Conservation (phyloP, 2,329 filamentous ascomycete species). For the Ilyonectria robusta region DNA sequence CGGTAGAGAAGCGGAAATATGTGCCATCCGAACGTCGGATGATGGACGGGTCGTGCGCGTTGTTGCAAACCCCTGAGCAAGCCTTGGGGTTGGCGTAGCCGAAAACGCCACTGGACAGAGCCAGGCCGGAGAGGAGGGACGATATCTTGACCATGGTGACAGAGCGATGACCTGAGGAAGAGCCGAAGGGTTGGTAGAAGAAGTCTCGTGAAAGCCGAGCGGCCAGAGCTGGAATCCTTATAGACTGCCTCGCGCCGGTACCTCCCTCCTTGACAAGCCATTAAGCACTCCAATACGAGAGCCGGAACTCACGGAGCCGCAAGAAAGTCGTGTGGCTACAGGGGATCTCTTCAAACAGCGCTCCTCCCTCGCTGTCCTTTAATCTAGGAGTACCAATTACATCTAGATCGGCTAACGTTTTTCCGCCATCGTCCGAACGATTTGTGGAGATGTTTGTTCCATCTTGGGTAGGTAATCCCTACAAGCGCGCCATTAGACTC, state of each 20-base stretch:
- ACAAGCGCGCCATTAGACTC: conserved; percentile 21
- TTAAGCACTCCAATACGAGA: neutral
- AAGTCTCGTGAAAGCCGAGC: neutral
- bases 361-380: conserved; percentile 7
- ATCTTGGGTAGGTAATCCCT: conserved; percentile 16
- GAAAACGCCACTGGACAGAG: conserved; percentile 15
- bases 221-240: neutral
- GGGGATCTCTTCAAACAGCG: conserved; percentile 7
- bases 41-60: conserved; percentile 56
- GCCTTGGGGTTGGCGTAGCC: conserved; percentile 51
- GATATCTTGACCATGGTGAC: conserved; percentile 27
- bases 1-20: conserved; percentile 60
- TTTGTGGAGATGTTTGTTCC: conserved; percentile 17
- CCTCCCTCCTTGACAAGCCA: neutral
- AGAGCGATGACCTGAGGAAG: neutral
- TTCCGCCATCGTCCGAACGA: conserved; percentile 8
- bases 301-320: neutral
- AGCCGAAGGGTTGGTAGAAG: neutral
- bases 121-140: conserved; percentile 22
- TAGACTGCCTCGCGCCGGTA: neutral
- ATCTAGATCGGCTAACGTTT: conserved; percentile 3
- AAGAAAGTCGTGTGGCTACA: neutral
- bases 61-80: conserved; percentile 55
- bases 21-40: conserved; percentile 57
- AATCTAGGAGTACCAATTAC: conserved; percentile 12